These are phyloP conservation scores for Triadica sebifera DNA, from an alignment of 345 rosid species.

Conservation along the genomic window DNA sequence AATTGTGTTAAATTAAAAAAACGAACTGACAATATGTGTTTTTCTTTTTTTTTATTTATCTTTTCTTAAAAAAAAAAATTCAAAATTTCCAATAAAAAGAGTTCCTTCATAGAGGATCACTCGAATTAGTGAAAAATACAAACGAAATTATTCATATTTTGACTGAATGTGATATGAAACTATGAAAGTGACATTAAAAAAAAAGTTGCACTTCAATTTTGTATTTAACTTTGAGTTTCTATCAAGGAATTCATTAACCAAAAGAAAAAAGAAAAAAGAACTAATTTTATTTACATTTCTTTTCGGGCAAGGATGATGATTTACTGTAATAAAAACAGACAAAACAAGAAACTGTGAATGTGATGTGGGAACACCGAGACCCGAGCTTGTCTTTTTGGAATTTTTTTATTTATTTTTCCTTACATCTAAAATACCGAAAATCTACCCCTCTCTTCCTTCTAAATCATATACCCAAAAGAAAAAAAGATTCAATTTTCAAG, in stretches of 20 bases:
- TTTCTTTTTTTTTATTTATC: neutral
- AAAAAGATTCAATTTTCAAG: too few relatives aligned
- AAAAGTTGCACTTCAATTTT: neutral
- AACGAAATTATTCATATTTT: neutral
- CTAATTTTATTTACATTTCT: too few relatives aligned
- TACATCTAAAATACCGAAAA: neutral
- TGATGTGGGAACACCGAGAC: too few relatives aligned
- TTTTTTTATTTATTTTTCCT: neutral
- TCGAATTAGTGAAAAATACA: neutral
- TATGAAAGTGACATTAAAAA: neutral
- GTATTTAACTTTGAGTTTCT: neutral
- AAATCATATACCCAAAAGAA: neutral
- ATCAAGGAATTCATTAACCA: neutral
- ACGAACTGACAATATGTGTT: too few relatives aligned
- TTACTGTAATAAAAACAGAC: neutral
- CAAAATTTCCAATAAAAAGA: neutral
- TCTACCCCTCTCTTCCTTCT: neutral
- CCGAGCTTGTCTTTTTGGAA: neutral
- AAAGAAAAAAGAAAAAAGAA: neutral
- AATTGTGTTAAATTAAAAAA: too few relatives aligned
- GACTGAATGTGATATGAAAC: neutral
- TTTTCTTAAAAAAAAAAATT: neutral
- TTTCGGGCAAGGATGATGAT: neutral
- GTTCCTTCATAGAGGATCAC: too few relatives aligned
- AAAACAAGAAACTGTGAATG: neutral